Conservation (phyloP, 495 filamentous ascomycete species). For the Neurospora intermedia region DNA sequence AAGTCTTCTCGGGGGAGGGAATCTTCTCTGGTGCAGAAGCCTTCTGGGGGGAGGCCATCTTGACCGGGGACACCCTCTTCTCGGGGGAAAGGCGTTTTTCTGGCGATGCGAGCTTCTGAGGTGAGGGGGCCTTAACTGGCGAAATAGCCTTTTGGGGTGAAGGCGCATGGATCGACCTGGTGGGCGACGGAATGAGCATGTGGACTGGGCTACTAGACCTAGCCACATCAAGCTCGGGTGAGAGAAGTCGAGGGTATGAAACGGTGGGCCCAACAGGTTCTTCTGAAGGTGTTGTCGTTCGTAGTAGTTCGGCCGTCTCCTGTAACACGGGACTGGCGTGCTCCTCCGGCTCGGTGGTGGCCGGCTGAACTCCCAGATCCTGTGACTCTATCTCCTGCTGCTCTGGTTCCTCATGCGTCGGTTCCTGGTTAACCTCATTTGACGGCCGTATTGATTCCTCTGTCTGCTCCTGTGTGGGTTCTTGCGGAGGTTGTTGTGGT, state of each 20-base stretch:
- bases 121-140: slow-evolving; percentile 15
- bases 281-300: slow-evolving; percentile 40
- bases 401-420: neutral
- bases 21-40: neutral
- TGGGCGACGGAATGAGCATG: slow-evolving; percentile 7
- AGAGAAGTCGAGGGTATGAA: neutral
- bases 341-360: slow-evolving; percentile 3
- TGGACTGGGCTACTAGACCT: slow-evolving; percentile 11
- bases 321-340: slow-evolving; percentile 14
- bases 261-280: slow-evolving; percentile 3
- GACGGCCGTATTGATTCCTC: neutral
- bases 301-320: slow-evolving; percentile 53
- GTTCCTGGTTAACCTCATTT: neutral
- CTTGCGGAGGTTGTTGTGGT: neutral
- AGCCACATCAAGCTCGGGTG: neutral
- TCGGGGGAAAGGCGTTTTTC: slow-evolving; percentile 3
- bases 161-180: slow-evolving; percentile 14
- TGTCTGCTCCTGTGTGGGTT: neutral
- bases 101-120: slow-evolving; percentile 14
- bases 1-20: neutral
- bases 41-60: slow-evolving; percentile 19
- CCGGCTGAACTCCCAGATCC: neutral
- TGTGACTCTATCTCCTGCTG: neutral
- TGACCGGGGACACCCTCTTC: slow-evolving; percentile 5
- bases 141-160: slow-evolving; percentile 11